These are phyloP conservation scores for Xanthoconium purpureum DNA, from an alignment of 768 basidiomycete species.

Conservation along the genomic window DNA sequence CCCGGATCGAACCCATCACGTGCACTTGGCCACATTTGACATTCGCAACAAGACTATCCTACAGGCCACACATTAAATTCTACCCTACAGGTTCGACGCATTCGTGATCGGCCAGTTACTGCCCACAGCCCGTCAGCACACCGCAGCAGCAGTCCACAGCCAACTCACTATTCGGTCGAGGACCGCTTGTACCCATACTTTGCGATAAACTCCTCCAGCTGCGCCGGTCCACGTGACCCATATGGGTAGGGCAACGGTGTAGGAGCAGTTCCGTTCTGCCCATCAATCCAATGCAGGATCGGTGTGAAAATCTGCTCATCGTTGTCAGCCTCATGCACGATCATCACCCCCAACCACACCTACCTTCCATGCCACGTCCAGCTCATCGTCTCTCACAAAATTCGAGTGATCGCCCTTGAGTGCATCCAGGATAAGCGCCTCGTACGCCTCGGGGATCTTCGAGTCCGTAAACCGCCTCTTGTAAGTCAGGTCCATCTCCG, in stretches of 20 bases:
- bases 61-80: background rate
- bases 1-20: conserved; percentile 30
- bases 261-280: conserved; percentile 61
- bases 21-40: conserved; percentile 12
- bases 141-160: background rate
- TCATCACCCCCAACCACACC: conserved; percentile 16
- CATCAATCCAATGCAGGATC: conserved; percentile 95
- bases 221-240: conserved; percentile 91
- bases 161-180: conserved; percentile 68
- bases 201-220: conserved; percentile 70
- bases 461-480: conserved; percentile 89
- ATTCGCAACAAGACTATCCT: background rate
- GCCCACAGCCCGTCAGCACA: background rate
- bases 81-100: conserved; percentile 23
- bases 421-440: conserved; percentile 92
- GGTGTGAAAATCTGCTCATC: conserved; percentile 82
- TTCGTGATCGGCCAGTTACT: conserved; percentile 30
- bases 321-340: background rate
- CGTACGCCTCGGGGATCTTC: conserved; percentile 95
- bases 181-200: conserved; percentile 77
- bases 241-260: conserved; percentile 81
- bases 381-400: conserved; percentile 96
- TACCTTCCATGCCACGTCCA: conserved; percentile 98
- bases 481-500: conserved; percentile 98
- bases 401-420: conserved; percentile 99